Evolutionary conservation across 768 basidiomycete species (phyloP).

Genomic region (Hygrocybe coccinea): DNA sequence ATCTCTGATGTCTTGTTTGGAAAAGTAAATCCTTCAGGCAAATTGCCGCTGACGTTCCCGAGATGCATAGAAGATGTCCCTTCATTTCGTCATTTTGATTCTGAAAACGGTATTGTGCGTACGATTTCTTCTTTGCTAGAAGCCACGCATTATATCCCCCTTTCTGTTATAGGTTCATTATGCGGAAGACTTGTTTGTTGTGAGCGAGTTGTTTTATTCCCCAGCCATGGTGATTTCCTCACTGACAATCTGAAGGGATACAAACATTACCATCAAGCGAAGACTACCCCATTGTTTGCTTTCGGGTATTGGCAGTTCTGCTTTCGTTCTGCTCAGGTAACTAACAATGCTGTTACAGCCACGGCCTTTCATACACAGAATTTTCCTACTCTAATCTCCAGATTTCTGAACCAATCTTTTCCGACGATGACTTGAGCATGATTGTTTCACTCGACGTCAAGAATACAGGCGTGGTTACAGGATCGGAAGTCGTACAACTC

Average conservation of each 20-base stretch:
- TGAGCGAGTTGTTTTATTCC: background rate
- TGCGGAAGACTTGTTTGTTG: too few species aligned
- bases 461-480: slow-evolving; percentile 57
- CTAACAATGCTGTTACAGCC: too few species aligned
- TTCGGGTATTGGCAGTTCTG: slow-evolving; percentile 30
- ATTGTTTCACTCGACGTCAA: slow-evolving; percentile 47
- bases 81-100: background rate
- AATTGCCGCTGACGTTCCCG: slow-evolving; percentile 54
- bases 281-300: background rate
- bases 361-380: slow-evolving; percentile 67
- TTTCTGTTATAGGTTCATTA: too few species aligned
- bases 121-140: slow-evolving; percentile 42
- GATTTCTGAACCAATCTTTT: slow-evolving; percentile 39
- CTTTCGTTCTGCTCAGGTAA: too few species aligned
- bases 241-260: slow-evolving; percentile 5
- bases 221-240: background rate
- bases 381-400: slow-evolving; percentile 53
- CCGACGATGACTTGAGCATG: slow-evolving; percentile 36
- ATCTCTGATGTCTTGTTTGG: slow-evolving; percentile 59
- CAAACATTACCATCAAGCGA: slow-evolving; percentile 4
- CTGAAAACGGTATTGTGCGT: slow-evolving; percentile 47
- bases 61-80: slow-evolving; percentile 20
- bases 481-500: slow-evolving; percentile 67
- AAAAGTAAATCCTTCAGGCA: slow-evolving; percentile 54
- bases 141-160: too few species aligned